Evolutionary conservation across 768 basidiomycete species (phyloP).

Genomic region (Psilocybe cubensis): DNA sequence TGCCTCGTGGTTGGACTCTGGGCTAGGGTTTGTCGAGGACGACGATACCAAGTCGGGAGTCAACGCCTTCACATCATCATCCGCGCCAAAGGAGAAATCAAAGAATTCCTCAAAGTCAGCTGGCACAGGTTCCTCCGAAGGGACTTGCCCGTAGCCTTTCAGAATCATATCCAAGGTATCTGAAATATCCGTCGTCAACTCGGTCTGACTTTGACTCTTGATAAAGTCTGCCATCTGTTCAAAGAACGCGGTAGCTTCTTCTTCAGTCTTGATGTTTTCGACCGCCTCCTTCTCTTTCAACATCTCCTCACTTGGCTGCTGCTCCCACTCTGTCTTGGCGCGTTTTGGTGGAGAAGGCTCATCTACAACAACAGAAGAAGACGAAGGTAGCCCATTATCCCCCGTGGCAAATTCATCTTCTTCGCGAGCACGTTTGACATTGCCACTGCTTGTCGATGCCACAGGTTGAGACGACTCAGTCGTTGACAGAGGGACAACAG

Average conservation of each 20-base stretch:
- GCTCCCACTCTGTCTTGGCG: conserved; percentile 72
- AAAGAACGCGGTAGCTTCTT: conserved; percentile 65
- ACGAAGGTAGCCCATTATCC: conserved; percentile 31
- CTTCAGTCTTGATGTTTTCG: conserved; percentile 64
- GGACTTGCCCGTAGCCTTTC: conserved; percentile 48
- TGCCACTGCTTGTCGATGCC: conserved; percentile 26
- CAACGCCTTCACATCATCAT: conserved; percentile 67
- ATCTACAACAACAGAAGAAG: conserved; percentile 33
- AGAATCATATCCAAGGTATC: conserved; percentile 67
- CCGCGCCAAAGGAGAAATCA: conserved; percentile 66
- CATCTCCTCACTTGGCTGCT: conserved; percentile 54
- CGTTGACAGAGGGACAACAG: conserved; percentile 21
- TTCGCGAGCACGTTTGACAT: conserved; percentile 53
- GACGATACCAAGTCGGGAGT: conserved; percentile 76
- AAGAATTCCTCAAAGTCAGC: conserved; percentile 62
- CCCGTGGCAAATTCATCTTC: conserved; percentile 46
- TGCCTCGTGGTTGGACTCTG: conserved; percentile 71
- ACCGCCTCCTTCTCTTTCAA: conserved; percentile 43
- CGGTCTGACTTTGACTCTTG: conserved; percentile 51
- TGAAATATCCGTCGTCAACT: conserved; percentile 52
- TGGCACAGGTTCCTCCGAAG: conserved; percentile 39
- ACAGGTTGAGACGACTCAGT: conserved; percentile 23
- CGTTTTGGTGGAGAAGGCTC: conserved; percentile 76
- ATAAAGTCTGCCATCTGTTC: conserved; percentile 68
- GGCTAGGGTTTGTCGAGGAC: conserved; percentile 78